Percentiles rank a stretch among this genome's conserved stretches.
phyloP scores from a whole-genome alignment of 2,329 filamentous ascomycete species.

The Claviceps digitariae region DNA sequence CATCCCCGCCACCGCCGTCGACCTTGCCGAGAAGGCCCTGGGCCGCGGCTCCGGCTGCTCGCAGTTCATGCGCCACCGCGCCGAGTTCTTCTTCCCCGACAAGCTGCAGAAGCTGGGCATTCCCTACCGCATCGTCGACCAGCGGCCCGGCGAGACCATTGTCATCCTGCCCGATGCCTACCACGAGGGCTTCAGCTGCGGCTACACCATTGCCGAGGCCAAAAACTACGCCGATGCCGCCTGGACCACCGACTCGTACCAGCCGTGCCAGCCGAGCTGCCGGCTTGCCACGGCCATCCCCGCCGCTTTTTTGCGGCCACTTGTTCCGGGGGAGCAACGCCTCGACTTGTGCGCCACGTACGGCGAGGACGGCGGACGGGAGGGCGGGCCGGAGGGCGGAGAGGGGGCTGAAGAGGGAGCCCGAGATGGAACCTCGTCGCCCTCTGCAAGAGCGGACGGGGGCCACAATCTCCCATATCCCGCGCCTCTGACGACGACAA shows the following conservation, averaged over 20 bases:
- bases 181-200: conserved; percentile 28
- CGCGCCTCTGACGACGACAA: too few relatives aligned
- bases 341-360: conserved; percentile 22
- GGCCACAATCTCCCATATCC: too few relatives aligned
- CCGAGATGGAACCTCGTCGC: too few relatives aligned
- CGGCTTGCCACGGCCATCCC: conserved; percentile 23
- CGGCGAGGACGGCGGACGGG: too few relatives aligned
- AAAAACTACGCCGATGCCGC: conserved; percentile 25
- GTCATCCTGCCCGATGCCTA: conserved; percentile 27
- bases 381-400: too few relatives aligned
- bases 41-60: conserved; percentile 21
- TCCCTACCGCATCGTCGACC: conserved; percentile 24
- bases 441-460: too few relatives aligned
- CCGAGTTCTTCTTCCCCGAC: conserved; percentile 27
- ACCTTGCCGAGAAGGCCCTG: conserved; percentile 20
- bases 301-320: conserved; percentile 18
- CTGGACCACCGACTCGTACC: conserved; percentile 23
- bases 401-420: too few relatives aligned
- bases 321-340: conserved; percentile 18
- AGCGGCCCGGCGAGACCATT: conserved; percentile 25
- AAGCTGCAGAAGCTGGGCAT: conserved; percentile 25
- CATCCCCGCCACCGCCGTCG: conserved; percentile 22
- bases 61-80: conserved; percentile 27
- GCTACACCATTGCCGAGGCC: conserved; percentile 26
- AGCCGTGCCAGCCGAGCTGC: conserved; percentile 21